A percentile compares a stretch with the other conserved stretches of the same genome.
phyloP scores from a whole-genome alignment of 2,329 filamentous ascomycete genomes.

The Hymenoscyphus fraxineus region DNA sequence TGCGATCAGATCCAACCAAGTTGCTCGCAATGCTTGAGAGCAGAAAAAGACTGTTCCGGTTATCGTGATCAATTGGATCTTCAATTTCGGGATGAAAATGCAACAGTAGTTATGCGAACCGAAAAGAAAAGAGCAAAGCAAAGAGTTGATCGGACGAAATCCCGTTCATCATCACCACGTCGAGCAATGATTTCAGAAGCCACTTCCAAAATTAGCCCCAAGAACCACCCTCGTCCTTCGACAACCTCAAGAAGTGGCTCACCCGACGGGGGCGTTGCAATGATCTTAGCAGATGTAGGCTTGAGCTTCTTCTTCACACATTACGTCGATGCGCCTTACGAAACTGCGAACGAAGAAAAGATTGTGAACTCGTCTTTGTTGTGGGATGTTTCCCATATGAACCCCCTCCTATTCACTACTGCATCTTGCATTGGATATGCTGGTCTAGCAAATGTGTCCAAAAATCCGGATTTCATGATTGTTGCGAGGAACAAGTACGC shows the following conservation, averaged over 20 bases:
- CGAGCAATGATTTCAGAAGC: not conserved
- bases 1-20: conserved; percentile 49
- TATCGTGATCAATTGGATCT: conserved; percentile 53
- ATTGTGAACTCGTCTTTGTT: conserved; percentile 27
- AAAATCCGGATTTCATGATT: conserved; percentile 39
- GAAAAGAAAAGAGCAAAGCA: not conserved
- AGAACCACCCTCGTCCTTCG: not conserved
- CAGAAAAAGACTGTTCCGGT: conserved; percentile 47
- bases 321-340: conserved; percentile 16
- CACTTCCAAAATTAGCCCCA: not conserved
- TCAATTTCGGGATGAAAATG: conserved; percentile 55
- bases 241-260: not conserved
- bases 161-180: not conserved
- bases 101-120: conserved; percentile 42
- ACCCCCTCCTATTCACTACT: conserved; percentile 42
- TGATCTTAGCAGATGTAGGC: conserved; percentile 17
- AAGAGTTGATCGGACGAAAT: not conserved
- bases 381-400: conserved; percentile 35
- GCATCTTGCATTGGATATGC: conserved; percentile 52
- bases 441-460: conserved; percentile 43
- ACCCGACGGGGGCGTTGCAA: not conserved
- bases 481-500: conserved; percentile 49
- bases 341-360: conserved; percentile 3
- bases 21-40: conserved; percentile 53
- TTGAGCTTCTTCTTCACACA: conserved; percentile 28